Evolutionary conservation across 805 yeast genomes (phyloP).

Genomic region (Kockiozyma suomiensis): DNA sequence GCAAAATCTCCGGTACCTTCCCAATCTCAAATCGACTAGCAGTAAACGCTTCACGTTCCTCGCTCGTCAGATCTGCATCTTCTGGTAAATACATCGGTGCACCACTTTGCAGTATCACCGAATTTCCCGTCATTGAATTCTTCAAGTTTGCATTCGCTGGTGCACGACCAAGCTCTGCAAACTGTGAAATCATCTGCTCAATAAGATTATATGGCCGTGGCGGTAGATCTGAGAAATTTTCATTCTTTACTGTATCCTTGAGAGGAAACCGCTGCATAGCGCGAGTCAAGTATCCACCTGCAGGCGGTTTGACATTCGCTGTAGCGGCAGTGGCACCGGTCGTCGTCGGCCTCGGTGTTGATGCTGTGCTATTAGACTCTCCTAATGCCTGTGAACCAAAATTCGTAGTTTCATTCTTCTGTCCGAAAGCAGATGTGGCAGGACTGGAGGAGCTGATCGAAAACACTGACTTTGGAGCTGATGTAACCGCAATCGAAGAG

Average conservation of each 20-base stretch:
- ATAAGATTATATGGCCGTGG: slow-evolving; percentile 20
- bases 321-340: neutral
- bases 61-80: slow-evolving; percentile 15
- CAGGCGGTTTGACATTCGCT: neutral
- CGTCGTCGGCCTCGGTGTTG: neutral
- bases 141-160: neutral
- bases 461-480: neutral
- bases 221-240: slow-evolving; percentile 14
- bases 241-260: neutral
- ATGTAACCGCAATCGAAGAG: neutral
- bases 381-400: no score
- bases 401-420: neutral
- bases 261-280: slow-evolving; percentile 21
- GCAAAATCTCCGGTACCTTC: slow-evolving; percentile 69
- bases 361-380: neutral
- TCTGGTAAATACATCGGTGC: slow-evolving; percentile 16
- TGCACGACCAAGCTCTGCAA: neutral
- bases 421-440: neutral
- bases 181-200: slow-evolving; percentile 14
- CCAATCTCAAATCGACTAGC: slow-evolving; percentile 58
- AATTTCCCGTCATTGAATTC: slow-evolving; percentile 11
- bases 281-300: slow-evolving; percentile 6
- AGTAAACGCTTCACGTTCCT: slow-evolving; percentile 34
- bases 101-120: slow-evolving; percentile 6
- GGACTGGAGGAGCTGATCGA: neutral